Evolutionary conservation across 192 early-diverging fungal genomes (phyloP).

Genomic region (Rhizophagus sp.): DNA sequence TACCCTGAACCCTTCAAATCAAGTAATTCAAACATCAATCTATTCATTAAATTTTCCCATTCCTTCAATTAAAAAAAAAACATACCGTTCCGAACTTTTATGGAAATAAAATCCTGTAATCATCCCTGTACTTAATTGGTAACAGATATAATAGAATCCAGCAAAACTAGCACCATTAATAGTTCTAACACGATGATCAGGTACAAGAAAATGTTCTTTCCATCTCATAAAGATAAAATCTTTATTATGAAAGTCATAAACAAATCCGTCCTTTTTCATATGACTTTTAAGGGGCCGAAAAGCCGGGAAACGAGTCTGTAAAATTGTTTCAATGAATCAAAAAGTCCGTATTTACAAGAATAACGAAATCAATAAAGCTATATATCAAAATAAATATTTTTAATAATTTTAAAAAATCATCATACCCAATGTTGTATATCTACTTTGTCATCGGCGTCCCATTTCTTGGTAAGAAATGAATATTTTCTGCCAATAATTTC

Average conservation of each 20-base stretch:
- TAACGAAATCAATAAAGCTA: background rate
- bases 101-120: slow-evolving; percentile 72
- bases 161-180: slow-evolving; percentile 87
- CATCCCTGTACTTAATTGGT: slow-evolving; percentile 58
- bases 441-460: slow-evolving; percentile 77
- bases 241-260: slow-evolving; percentile 48
- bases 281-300: slow-evolving; percentile 49
- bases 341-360: background rate
- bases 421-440: slow-evolving; percentile 78
- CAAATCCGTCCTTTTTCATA: slow-evolving; percentile 47
- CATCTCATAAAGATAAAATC: slow-evolving; percentile 86
- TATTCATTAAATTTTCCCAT: no score
- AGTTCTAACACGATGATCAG: slow-evolving; percentile 74
- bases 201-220: slow-evolving; percentile 91
- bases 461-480: slow-evolving; percentile 80
- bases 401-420: background rate
- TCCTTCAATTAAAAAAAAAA: background rate
- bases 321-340: background rate
- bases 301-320: slow-evolving; percentile 49
- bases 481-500: slow-evolving; percentile 81
- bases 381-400: no score
- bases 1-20: no score
- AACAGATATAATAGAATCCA: slow-evolving; percentile 88
- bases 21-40: no score
- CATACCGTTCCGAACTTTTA: slow-evolving; percentile 54